Evolutionary conservation across 345 rosid genomes (phyloP).

Genomic region (Eucalyptus melliodora): DNA sequence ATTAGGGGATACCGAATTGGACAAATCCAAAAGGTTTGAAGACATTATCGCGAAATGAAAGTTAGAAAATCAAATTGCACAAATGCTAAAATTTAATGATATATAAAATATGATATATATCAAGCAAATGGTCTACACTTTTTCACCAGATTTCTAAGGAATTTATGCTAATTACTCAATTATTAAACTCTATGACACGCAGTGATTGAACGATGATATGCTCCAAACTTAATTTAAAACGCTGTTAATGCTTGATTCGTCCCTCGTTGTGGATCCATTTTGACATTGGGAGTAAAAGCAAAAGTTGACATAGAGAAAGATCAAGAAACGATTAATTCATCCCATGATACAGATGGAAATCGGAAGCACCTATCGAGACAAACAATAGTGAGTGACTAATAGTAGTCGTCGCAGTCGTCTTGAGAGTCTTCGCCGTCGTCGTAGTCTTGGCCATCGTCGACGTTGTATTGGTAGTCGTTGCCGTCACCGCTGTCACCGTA

Average conservation of each 20-base stretch:
- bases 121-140: neutral
- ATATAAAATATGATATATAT: neutral
- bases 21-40: neutral
- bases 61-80: neutral
- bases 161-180: neutral
- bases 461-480: too few relatives aligned
- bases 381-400: neutral
- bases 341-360: neutral
- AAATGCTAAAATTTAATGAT: neutral
- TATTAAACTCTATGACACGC: neutral
- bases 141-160: neutral
- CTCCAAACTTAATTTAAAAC: neutral
- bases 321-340: neutral
- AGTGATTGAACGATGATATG: neutral
- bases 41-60: neutral
- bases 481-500: too few relatives aligned
- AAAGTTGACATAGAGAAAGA: neutral
- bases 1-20: neutral
- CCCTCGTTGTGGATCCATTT: neutral
- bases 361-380: neutral
- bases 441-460: too few relatives aligned
- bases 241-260: neutral
- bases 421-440: too few relatives aligned
- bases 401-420: neutral
- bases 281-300: neutral